Percentiles rank a stretch among this genome's conserved stretches.
Conservation (phyloP, 2,329 filamentous ascomycete genomes). For the Acrocalymma vagum region DNA sequence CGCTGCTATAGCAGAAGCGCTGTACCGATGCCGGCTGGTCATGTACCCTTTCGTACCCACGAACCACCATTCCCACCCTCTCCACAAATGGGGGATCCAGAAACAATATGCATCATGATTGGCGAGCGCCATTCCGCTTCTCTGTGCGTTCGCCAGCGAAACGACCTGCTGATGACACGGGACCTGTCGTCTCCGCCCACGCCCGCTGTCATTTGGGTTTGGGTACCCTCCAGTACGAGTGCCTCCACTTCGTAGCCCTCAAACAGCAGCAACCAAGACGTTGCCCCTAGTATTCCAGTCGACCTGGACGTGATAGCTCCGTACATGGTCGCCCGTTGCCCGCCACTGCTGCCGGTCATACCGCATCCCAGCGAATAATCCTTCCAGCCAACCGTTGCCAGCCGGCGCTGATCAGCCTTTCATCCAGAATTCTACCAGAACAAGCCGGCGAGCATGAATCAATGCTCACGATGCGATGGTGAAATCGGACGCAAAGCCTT, state of each 20-base stretch:
- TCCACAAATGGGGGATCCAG: constrained; percentile 37
- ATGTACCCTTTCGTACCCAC: constrained; percentile 41
- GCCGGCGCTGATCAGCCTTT: constrained; percentile 39
- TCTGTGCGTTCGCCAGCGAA: constrained; percentile 31
- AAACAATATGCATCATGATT: constrained; percentile 38
- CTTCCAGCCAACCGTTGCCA: constrained; percentile 27
- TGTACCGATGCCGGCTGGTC: constrained; percentile 43
- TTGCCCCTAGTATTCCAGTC: constrained; percentile 23
- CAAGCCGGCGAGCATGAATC: constrained; percentile 33
- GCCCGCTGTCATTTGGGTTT: too few relatives aligned
- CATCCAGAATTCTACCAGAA: constrained; percentile 35
- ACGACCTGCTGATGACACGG: constrained; percentile 34
- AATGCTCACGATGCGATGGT: constrained; percentile 28
- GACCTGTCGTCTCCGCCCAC: constrained; percentile 31
- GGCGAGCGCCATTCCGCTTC: constrained; percentile 31
- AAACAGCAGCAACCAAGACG: constrained; percentile 21
- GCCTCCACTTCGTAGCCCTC: constrained; percentile 24
- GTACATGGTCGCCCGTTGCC: constrained; percentile 26
- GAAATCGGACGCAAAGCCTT: constrained; percentile 27
- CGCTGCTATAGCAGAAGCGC: constrained; percentile 28
- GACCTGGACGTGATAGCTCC: constrained; percentile 22
- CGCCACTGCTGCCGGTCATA: constrained; percentile 42
- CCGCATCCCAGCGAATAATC: constrained; percentile 32
- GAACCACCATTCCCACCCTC: constrained; percentile 33
- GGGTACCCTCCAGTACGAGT: constrained; percentile 15